Base-by-base conservation (phyloP, 345 rosid genomes). In the Lepidium sativum region DNA sequence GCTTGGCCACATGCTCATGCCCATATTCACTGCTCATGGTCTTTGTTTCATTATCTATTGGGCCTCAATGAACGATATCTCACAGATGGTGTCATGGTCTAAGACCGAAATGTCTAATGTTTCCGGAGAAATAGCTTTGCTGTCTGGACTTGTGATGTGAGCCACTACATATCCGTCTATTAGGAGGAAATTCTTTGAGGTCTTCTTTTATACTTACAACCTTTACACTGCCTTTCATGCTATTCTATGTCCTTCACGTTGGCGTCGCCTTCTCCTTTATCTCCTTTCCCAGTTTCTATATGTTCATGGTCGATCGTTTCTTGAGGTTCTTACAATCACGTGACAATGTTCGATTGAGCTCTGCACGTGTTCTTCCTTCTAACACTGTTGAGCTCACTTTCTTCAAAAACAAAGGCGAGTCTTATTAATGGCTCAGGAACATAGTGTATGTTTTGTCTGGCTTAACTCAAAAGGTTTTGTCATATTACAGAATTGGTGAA, bases 241-340 rank as follows among this genome's bases (percentile, higher is more conserved):
- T 87, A 60, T 87, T 85, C 80, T 87, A 70, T 70, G 18, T 85
- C 8, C 76, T 85, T 34, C 97, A 90, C 40, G 84, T 85, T 5
- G 83, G 88, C 64, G 38, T 84, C 73, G 37, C 81, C 42, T 84
- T 54, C 74, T 17, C 81, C 38, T 76, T 75, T 67, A 79, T 76
- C 6, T 72, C 55, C 83, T 83, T 90, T 48, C 95, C 97, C 3
- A 84, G 88, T n/a, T 85, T 90, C 66, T 87, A 80, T 75, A 91
- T 90, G 54, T 90, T 87, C 79, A 15, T 84, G 63, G 74, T 90
- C 42, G 95, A 87, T 54, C 90, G 95, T 41, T 90, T 63, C 82
- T 61, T 90, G 37, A 72, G 97, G 60, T 80, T 87, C 71, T 67
- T 90, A 4, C 95, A 90, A 60, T 90, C 95, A 31, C 76, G 84